A percentile compares a stretch with the other conserved stretches of the same genome.
Conservation (phyloP, 1,284 basidiomycete species). For the Ustilago tritici region DNA sequence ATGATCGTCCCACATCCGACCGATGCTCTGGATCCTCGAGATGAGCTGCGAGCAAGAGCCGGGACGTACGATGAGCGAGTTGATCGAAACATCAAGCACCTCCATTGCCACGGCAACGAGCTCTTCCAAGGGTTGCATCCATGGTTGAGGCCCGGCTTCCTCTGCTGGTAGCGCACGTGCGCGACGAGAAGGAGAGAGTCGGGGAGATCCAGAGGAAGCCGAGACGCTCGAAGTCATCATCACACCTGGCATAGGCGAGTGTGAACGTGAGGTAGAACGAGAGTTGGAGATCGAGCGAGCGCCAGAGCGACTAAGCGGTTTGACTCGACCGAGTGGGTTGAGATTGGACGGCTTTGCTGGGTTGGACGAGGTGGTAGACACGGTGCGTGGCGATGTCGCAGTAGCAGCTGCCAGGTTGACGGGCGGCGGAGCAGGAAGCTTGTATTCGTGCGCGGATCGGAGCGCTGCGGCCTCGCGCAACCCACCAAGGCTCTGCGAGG, state of each 20-base stretch:
- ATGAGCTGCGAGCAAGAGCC: conserved; percentile 88
- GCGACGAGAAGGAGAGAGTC: conserved; percentile 57
- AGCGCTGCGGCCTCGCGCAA: conserved; percentile 38
- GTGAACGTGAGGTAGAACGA: conserved; percentile 93
- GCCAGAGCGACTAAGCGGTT: conserved; percentile 37
- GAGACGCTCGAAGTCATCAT: conserved; percentile 56
- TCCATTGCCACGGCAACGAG: conserved; percentile 95
- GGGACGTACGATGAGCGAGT: conserved; percentile 84
- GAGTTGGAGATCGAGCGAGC: conserved; percentile 76
- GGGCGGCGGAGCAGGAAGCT: conserved; percentile 51
- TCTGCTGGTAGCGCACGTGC: conserved; percentile 53
- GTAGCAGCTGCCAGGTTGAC: conserved; percentile 42
- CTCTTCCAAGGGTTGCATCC: conserved; percentile 86
- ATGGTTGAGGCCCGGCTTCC: conserved; percentile 48
- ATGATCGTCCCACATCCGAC: conserved; percentile 95
- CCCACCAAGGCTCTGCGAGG: conserved; percentile 39
- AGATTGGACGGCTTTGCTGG: conserved; percentile 45
- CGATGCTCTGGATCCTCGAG: conserved; percentile 87
- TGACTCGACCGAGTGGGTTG: conserved; percentile 48
- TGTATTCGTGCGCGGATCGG: conserved; percentile 48
- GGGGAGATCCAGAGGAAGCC: conserved; percentile 56
- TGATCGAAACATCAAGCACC: conserved; percentile 87
- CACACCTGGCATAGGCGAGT: conserved; percentile 83
- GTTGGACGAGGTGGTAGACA: conserved; percentile 30
- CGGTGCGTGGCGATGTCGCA: conserved; percentile 29